Base-by-base conservation (phyloP, 179 eudicot genomes). In the Silene noctiflora region DNA sequence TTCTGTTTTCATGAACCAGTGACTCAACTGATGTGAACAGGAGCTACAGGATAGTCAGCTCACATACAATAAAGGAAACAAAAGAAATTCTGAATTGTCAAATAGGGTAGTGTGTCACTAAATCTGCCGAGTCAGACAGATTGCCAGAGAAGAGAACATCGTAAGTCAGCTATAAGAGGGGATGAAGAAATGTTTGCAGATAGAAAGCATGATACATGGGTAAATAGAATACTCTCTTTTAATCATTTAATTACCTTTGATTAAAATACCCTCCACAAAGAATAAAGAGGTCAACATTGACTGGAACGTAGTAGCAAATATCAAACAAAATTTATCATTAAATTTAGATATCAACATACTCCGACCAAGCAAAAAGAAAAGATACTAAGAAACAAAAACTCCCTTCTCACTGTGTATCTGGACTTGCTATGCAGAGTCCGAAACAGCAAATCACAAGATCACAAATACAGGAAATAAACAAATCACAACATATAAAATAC, bases 401-500 rank as follows among this genome's bases (percentile, higher is more conserved):
- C 42, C 19, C 24, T 46, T 60, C 62, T 4, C 39, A 7, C 25
- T n/a, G 17, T 20, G 17, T 20, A 33, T 31, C 3, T 56, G 25
- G 9, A 61, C 63, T 16, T 61, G 11, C 12, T 68, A 24, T 6
- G 60, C 68, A 69, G 39, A 58, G 19, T 1, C 10, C 74, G 16
- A 68, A 39, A 67, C 13, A 16, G 25, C 46, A 3, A 14, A 12
- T 71, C 21, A 29, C n/a, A 64, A 13, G 33, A 22, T 33, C 60
- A 46, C 9, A 62, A 20, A 67, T 11, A 20, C 14, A 29, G 12
- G 6, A 3, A 4, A n/a, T 16, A 31, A n/a, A 39, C 35, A 12
- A 27, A 75, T 44, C 33, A 33, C 66, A 29, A 48, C 31, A 69
- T 5, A 62, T 6, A 51, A 61, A 21, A 1, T 73, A 85, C 99